Percentiles rank a stretch among this genome's conserved stretches.
Conservation (phyloP, 768 basidiomycete species). For the Kwoniella dendrophila region DNA sequence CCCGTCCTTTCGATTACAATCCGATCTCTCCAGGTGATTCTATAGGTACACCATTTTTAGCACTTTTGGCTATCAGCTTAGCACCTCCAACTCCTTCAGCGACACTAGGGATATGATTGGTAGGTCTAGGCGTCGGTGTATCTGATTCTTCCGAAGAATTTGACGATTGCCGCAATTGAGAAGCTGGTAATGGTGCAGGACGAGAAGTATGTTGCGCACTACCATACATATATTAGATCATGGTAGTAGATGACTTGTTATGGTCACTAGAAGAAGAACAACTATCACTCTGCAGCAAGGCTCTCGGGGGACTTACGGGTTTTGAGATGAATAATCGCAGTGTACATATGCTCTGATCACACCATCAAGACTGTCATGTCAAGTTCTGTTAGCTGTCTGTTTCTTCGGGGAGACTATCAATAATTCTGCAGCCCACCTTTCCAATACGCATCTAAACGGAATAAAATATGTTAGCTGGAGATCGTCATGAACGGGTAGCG, state of each 20-base stretch:
- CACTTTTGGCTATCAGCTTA: not conserved
- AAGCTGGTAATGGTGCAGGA: conserved; percentile 10
- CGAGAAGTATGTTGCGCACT: conserved; percentile 33
- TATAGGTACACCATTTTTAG: conserved; percentile 3
- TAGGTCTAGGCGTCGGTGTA: conserved; percentile 15
- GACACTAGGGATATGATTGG: not conserved
- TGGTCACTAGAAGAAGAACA: not conserved
- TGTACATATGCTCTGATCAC: conserved; percentile 57
- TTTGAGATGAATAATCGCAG: conserved; percentile 40
- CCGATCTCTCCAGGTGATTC: conserved; percentile 13
- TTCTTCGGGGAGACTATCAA: not conserved
- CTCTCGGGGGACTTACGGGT: conserved; percentile 34
- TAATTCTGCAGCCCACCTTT: conserved; percentile 26
- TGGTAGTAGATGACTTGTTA: too few relatives aligned
- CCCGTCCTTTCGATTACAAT: not conserved
- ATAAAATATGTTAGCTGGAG: not conserved
- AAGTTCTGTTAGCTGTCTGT: not conserved
- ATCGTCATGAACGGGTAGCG: not conserved
- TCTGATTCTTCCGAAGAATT: conserved; percentile 10
- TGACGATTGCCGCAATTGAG: conserved; percentile 9
- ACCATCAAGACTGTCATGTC: conserved; percentile 43
- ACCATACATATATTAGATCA: too few relatives aligned
- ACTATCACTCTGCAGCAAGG: too few relatives aligned
- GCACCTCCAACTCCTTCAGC: conserved; percentile 5
- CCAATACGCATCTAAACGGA: conserved; percentile 37